Conservation (phyloP, 306 rosid genomes). For the Cicer arietinum region DNA sequence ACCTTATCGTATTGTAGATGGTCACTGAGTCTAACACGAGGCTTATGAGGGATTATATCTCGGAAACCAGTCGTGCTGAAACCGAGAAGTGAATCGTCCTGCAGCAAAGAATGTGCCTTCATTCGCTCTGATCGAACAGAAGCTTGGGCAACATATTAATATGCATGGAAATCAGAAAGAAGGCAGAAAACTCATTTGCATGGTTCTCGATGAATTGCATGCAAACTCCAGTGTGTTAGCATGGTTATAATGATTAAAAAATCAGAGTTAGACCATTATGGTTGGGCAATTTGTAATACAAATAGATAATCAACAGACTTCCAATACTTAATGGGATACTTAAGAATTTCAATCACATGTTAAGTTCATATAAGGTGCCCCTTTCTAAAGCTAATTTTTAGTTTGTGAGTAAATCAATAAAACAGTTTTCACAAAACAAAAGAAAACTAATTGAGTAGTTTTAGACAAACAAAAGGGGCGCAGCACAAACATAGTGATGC, state of each 20-base stretch:
- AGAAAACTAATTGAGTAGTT: background rate
- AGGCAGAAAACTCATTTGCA: background rate
- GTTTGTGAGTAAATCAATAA: background rate
- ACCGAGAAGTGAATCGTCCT: slow-evolving; percentile 47
- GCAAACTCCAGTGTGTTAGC: slow-evolving; percentile 3
- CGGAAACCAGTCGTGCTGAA: slow-evolving; percentile 68
- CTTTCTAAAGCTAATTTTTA: background rate
- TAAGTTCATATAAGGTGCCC: background rate
- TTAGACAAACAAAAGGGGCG: background rate
- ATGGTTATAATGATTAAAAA: slow-evolving; percentile 12
- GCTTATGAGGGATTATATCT: slow-evolving; percentile 78
- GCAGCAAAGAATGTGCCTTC: background rate
- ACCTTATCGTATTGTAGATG: slow-evolving; percentile 61
- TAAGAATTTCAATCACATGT: slow-evolving; percentile 10
- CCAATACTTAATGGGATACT: slow-evolving; percentile 3
- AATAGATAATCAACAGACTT: slow-evolving; percentile 29
- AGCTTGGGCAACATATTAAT: slow-evolving; percentile 12
- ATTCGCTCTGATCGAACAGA: slow-evolving; percentile 2
- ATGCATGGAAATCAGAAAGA: slow-evolving; percentile 20
- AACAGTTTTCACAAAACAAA: background rate
- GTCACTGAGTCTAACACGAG: slow-evolving; percentile 76
- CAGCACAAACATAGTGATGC: background rate
- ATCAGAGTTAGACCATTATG: slow-evolving; percentile 15
- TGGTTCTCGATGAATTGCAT: slow-evolving; percentile 23
- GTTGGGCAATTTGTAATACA: slow-evolving; percentile 13